Evolutionary conservation across 2,329 filamentous ascomycete genomes (phyloP), one percentile per base, ranked within the genome.

Genomic region (Coniochaeta hoffmannii): DNA sequence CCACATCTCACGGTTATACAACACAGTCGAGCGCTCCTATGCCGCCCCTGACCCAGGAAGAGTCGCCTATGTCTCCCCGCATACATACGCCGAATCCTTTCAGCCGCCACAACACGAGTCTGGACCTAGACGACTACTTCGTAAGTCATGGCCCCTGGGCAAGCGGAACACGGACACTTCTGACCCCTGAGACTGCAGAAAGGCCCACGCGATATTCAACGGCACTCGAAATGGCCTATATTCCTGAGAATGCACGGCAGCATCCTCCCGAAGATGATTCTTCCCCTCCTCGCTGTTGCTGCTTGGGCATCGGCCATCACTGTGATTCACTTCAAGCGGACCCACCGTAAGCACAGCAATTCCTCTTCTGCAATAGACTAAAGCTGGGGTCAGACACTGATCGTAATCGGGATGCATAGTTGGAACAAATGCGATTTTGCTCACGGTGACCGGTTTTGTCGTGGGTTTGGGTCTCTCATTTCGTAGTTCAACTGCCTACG

Each of bases 391-490:
- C 7, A 9, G 32, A 28, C 8, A 50, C 31, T 34, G 28, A 50
- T 12, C 28, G 19, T 34, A 34, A 5, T 22, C 36, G 17, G n/a
- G 1, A 15, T 11, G 4, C 26, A 11, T 11, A 71, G 67, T 72
- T 49, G 79, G 77, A 49, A 83, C 91, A 59, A 78, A 80, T 65
- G 83, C 77, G n/a, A 78, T 90, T 44, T 76, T 93, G n/a, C 77
- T 93, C 46, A 92, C 88, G 0, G 84, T 93, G n/a, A 82, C 89
- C 28, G 89, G 89, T 85, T 92, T 93, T 71, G 87, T 92, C 57
- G 88, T 93, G 65, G 86, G 86, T 80, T 71, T 92, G 65, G 81
- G 87, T 12, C 76, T 93, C 59, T 90, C 86, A 19, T 91, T 93
- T 74, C 85, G 88, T 54, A 89, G 83, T 59, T 86, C 86, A 1